Evolutionary conservation across 805 yeast genomes (phyloP).

Genomic region (Cephaloascus fragrans): DNA sequence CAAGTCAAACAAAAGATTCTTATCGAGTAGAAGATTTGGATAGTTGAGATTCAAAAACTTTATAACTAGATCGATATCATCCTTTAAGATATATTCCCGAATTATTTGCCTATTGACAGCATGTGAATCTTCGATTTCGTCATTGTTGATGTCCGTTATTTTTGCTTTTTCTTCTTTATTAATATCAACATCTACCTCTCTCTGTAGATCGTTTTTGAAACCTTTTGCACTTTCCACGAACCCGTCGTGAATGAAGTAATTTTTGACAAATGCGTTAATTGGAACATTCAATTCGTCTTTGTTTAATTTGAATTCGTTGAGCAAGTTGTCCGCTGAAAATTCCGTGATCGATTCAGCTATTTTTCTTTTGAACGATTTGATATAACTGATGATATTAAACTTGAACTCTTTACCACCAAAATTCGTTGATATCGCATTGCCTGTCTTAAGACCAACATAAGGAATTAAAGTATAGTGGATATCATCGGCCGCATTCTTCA

Average conservation of each 20-base stretch:
- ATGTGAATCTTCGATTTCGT: conserved; percentile 18
- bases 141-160: conserved; percentile 15
- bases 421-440: conserved; percentile 37
- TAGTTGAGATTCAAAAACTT: conserved; percentile 24
- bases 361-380: conserved; percentile 30
- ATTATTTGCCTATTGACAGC: conserved; percentile 28
- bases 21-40: conserved; percentile 23
- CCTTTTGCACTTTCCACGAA: conserved; percentile 43
- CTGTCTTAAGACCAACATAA: conserved; percentile 35
- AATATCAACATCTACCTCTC: conserved; percentile 12
- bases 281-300: background rate
- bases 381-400: conserved; percentile 51
- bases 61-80: conserved; percentile 35
- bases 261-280: conserved; percentile 23
- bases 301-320: background rate
- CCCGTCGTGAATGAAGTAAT: conserved; percentile 52
- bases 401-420: conserved; percentile 46
- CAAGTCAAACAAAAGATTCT: conserved; percentile 28
- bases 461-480: conserved; percentile 12
- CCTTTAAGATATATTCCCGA: conserved; percentile 26
- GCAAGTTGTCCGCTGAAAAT: background rate
- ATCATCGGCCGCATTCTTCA: conserved; percentile 46
- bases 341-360: conserved; percentile 10
- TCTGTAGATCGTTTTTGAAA: conserved; percentile 34
- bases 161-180: conserved; percentile 7